These are phyloP conservation scores for Saccharomyces jurei DNA, from an alignment of 805 yeast genomes.

Conservation along the genomic window DNA sequence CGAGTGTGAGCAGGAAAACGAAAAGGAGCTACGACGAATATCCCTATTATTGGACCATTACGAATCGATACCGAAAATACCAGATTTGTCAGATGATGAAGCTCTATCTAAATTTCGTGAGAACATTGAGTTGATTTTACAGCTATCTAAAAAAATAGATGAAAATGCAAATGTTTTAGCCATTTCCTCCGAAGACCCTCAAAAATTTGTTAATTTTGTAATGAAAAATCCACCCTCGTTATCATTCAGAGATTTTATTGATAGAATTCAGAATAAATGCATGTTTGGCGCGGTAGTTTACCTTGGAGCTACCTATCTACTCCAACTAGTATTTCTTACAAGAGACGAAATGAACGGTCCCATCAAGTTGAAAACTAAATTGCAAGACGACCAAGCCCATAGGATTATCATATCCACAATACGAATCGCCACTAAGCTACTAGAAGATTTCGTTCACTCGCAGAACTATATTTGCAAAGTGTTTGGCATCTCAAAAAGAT, in stretches of 20 bases:
- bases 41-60: background rate
- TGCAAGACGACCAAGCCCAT: conserved; percentile 35
- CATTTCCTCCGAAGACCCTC: background rate
- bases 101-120: conserved; percentile 14
- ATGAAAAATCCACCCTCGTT: conserved; percentile 27
- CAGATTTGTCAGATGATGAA: conserved; percentile 3
- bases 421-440: conserved; percentile 36
- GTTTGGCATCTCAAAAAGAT: conserved; percentile 33
- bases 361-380: conserved; percentile 20
- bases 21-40: background rate
- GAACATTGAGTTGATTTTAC: conserved; percentile 9
- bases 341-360: conserved; percentile 10
- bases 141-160: conserved; percentile 6
- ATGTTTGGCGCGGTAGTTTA: conserved; percentile 25
- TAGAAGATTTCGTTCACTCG: conserved; percentile 38
- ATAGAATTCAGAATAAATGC: conserved; percentile 25
- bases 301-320: conserved; percentile 22
- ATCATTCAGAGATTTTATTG: conserved; percentile 17
- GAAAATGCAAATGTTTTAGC: conserved; percentile 1
- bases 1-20: background rate
- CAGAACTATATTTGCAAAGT: conserved; percentile 39
- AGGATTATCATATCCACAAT: conserved; percentile 38
- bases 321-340: conserved; percentile 17
- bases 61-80: background rate
- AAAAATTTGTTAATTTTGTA: conserved; percentile 11